Evolutionary conservation across 345 rosid genomes (phyloP), one percentile per base, ranked within the genome.

Genomic region (Trapa bicornis): DNA sequence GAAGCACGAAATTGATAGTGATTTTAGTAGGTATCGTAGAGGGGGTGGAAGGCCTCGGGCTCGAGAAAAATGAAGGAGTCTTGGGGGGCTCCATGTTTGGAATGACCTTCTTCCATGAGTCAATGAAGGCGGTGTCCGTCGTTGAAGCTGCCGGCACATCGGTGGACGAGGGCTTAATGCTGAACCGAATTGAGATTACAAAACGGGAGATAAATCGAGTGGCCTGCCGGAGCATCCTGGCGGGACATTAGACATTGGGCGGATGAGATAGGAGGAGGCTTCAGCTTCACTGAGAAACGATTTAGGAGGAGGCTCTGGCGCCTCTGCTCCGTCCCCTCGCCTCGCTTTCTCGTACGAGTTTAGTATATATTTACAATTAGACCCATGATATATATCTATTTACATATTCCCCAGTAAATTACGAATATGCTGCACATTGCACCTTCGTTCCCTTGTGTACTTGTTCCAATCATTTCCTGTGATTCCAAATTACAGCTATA

Each of bases 1-100:
- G 98, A 64, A 92, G 98, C 57, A 92, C 96, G 61, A 89, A 89
- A 75, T 92, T 89, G 75, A 87, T 88, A 42, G 96, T 86, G 79
- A 89, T 81, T 80, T 89, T 91, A 56, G 94, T 64, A 10, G 97
- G 97, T 36, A 91, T 70, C 5, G 96, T 33, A 38, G 94, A 70
- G 6, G 86, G 84, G 35, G 78, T 82, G 1, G 86, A 71, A 6
- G 94, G 92, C 57, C 89, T 86, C 62, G 96, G 80, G 42, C 65
- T 29, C 96, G 89, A 85, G 80, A 71, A 91, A 6, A 90, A 32
- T 13, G 82, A 77, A 16, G 94, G 97, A 66, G 96, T 89, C 78
- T 73, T 83, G 0, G 97, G 96, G 0, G 97, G 96, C 16, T 22
- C 29, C 29, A 22, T 22, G 29, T 22, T 22, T 22, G 29, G 29